A percentile compares a stretch with the other conserved stretches of the same genome.
phyloP scores from a whole-genome alignment of 2,329 filamentous ascomycete species.

The Ophiostoma montium region DNA sequence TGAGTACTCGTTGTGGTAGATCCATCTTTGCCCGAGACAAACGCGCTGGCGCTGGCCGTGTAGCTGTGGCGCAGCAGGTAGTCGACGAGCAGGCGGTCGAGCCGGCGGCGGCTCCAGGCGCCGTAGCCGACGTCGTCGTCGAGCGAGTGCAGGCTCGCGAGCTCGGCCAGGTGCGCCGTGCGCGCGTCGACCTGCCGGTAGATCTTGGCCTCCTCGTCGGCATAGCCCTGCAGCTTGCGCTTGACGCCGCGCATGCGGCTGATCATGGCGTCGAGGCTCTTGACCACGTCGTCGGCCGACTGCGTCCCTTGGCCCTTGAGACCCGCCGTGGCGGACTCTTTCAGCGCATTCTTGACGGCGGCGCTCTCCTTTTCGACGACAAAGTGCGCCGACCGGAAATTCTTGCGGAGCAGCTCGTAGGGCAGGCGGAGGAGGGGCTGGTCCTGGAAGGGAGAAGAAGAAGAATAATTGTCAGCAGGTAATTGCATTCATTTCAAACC shows the following conservation, averaged over 20 bases:
- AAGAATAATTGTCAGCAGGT: not conserved
- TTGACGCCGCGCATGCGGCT: constrained; percentile 73
- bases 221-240: constrained; percentile 64
- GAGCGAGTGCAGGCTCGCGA: constrained; percentile 66
- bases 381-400: constrained; percentile 76
- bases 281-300: constrained; percentile 57
- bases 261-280: constrained; percentile 73
- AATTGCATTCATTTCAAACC: too few species aligned
- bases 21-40: constrained; percentile 43
- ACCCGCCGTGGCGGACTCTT: constrained; percentile 52
- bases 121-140: constrained; percentile 95
- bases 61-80: constrained; percentile 81
- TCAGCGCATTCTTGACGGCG: constrained; percentile 45
- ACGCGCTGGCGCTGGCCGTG: constrained; percentile 55
- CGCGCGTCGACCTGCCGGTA: constrained; percentile 64
- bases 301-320: constrained; percentile 46
- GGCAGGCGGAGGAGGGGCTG: constrained; percentile 89
- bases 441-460: constrained; percentile 43
- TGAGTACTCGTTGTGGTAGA: too few species aligned
- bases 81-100: constrained; percentile 82
- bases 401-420: constrained; percentile 83
- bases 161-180: constrained; percentile 64
- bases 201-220: constrained; percentile 66
- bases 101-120: constrained; percentile 65
- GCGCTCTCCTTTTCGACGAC: constrained; percentile 58